Base-by-base conservation (phyloP, 2,329 filamentous ascomycete genomes). In the Calonectria pteridis region DNA sequence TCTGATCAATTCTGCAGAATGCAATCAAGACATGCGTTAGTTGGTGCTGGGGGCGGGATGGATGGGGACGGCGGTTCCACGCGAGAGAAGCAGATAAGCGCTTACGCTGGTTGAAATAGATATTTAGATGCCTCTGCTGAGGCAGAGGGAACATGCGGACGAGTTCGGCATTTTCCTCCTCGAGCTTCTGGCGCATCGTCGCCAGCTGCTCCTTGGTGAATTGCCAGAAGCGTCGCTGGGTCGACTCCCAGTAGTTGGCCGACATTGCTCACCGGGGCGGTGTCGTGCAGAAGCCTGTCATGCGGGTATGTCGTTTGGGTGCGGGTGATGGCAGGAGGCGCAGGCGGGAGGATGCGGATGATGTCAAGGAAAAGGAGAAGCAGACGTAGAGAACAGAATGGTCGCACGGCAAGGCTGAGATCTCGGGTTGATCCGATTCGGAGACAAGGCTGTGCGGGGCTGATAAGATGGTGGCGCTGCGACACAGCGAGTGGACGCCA, bases 241-340 rank as follows among this genome's bases (percentile, higher is more conserved):
- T 97, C 69, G 97, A 98, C 77, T 95, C 94, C 96, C 96, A 99
- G 87, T 96, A 99, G 85, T 96, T 98, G 82, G 96, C 94, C 40
- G 96, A 95, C 96, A 98, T 98, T 67, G 72, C 80, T 66, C 74
- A 63, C 73, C 65, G 69, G 69, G 71, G 35, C 66, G 43, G 68
- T 72, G 58, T 72, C 53, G 74, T 71, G 37, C 69, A 73, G 66
- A 66, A 72, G 55, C 69, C 68, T 69, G 43, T 70, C 58, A 64
- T 66, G 43, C 50, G 55, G 33, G 35, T 18, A 20, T 37, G 49
- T 55, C 49, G 37, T 43, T 49, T 16, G 58, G 37, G 23, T 49
- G 70, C 31, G 55, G 49, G 11, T 31, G 37, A 55, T 23, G 65
- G 37, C 6, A 64, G 16, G 18, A 58, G 7, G 49, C 33, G 31